Evolutionary conservation across 371 early-diverging fungal species (phyloP), one percentile per base, ranked within the genome.

Genomic region (Apophysomyces elegans): DNA sequence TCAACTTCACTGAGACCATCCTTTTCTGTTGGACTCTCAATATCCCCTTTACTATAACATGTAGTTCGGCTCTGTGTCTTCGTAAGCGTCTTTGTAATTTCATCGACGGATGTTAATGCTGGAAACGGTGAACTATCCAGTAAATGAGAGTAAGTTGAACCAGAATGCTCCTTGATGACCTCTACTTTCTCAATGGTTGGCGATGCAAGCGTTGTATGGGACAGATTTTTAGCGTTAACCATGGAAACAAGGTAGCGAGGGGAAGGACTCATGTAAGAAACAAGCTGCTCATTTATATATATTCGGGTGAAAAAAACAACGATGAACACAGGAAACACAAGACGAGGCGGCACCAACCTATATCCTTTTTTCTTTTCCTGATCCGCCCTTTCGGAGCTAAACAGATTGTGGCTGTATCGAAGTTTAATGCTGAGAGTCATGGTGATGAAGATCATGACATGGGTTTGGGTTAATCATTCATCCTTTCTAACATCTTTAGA

Each of bases 121-220:
- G 80, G 77, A 58, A 79, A 77, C 13, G 80, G 80, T 11, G 80
- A 77, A 36, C 56, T 60, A 37, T 79, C 80, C 7, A 77, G 63
- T 0, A 76, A 62, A 32, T 66, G 63, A 13, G 79, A 71, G 61
- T 80, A 70, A 26, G 21, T 21, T n/a, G 65, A 39, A 18, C 47
- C 56, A 12, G 26, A 44, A 11, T 8, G 21, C 16, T 26, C 21
- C 32, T 63, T 43, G 8, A 26, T 8, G 9, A 21, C 35, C 21
- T 18, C 54, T 9, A 26, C 11, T 11, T 50, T 50, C 21, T 50
- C 21, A 11, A 8, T 50, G 7, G 21, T 18, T 6, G 16, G 18
- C 18, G 54, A 21, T 9, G 54, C 21, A 50, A 50, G 16, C 54
- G 54, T 50, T 18, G 54, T 50, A 21, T 26, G 54, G 54, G 54